phyloP scores from a whole-genome alignment of 2,329 filamentous ascomycete species.

The Dothideomycetidae sp. region DNA sequence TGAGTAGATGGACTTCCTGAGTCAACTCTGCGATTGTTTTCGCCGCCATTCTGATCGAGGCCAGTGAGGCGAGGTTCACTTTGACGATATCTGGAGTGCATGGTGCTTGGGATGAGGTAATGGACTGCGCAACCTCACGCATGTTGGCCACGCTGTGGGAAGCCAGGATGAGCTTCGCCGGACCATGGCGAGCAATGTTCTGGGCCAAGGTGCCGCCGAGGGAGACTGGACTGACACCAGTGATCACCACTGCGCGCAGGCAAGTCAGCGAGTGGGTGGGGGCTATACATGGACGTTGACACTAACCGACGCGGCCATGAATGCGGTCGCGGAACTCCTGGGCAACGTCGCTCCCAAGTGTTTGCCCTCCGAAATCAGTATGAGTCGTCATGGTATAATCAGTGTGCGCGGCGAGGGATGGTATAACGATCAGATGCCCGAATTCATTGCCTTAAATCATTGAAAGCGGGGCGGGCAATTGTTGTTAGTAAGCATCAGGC shows the following conservation, averaged over 20 bases:
- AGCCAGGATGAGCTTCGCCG: constrained; percentile 26
- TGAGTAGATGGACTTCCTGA: constrained; percentile 26
- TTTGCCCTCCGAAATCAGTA: constrained; percentile 17
- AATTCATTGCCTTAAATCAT: too few species aligned
- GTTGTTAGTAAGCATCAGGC: too few species aligned
- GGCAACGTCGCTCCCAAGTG: constrained; percentile 21
- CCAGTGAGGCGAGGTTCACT: constrained; percentile 24
- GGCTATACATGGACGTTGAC: constrained; percentile 16
- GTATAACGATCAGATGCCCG: too few species aligned
- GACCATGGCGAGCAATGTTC: constrained; percentile 23
- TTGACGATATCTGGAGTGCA: constrained; percentile 17
- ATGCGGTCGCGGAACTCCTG: constrained; percentile 19
- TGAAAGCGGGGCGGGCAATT: too few species aligned
- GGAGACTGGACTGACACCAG: constrained; percentile 25
- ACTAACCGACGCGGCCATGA: constrained; percentile 14
- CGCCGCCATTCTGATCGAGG: constrained; percentile 22
- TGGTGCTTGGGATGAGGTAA: constrained; percentile 14
- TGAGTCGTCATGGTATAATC: constrained; percentile 14
- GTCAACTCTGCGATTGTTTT: constrained; percentile 16
- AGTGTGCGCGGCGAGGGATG: too few species aligned
- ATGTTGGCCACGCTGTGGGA: constrained; percentile 26
- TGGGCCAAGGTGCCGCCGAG: constrained; percentile 25
- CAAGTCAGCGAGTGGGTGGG: not conserved
- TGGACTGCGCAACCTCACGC: constrained; percentile 16
- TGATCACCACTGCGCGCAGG: constrained; percentile 15